Percentiles rank a stretch among this genome's conserved stretches.
These are phyloP conservation scores for Ambrosiella xylebori DNA, from an alignment of 2,329 filamentous ascomycete species.

Conservation along the genomic window DNA sequence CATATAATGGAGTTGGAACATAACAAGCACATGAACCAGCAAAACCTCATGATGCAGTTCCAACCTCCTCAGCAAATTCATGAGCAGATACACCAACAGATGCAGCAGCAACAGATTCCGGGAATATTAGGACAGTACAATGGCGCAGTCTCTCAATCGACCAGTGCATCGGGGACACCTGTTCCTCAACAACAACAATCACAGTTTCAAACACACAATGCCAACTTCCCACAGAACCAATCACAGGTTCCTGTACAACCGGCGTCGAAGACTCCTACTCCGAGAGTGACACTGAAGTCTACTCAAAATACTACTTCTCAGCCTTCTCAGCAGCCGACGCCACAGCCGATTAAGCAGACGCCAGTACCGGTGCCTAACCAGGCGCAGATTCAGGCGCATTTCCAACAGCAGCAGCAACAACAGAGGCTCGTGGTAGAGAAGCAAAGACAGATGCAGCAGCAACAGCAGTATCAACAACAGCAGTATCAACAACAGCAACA, in stretches of 20 bases:
- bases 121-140: too few relatives aligned
- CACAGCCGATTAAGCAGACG: neutral
- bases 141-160: too few relatives aligned
- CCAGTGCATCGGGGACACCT: neutral
- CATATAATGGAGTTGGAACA: slow-evolving; percentile 6
- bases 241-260: neutral
- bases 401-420: slow-evolving; percentile 12
- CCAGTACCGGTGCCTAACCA: neutral
- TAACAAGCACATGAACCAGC: neutral
- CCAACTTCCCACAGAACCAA: neutral
- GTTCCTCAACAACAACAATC: neutral
- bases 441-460: slow-evolving; percentile 10
- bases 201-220: neutral
- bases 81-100: slow-evolving; percentile 1
- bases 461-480: neutral
- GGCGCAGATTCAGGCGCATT: slow-evolving; percentile 1
- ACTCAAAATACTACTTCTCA: neutral
- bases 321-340: neutral
- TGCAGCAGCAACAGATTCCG: slow-evolving; percentile 3
- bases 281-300: too few relatives aligned
- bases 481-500: slow-evolving; percentile 15
- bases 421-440: slow-evolving; percentile 14
- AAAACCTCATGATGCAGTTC: neutral
- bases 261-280: too few relatives aligned
- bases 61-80: slow-evolving; percentile 6